These are phyloP conservation scores for Nannochloris sp. DNA, from an alignment of 139 green algal genomes.

Conservation along the genomic window DNA sequence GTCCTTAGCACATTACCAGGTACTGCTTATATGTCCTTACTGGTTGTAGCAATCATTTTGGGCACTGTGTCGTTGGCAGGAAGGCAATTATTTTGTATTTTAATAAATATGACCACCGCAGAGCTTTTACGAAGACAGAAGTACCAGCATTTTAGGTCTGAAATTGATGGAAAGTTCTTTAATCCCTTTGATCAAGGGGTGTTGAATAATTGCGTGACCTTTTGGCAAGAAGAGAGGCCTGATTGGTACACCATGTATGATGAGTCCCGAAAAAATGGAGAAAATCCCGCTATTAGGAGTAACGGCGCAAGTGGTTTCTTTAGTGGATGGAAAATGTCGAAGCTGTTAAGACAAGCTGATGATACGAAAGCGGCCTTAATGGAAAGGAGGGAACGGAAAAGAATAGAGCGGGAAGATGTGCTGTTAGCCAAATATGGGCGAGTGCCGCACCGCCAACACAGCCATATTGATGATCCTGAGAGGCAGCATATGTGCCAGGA, in stretches of 20 bases:
- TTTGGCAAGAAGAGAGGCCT: slow-evolving; percentile 14
- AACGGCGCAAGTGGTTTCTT: no score
- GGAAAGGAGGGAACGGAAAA: not conserved
- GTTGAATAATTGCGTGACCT: slow-evolving; percentile 26
- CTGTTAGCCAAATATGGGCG: not conserved
- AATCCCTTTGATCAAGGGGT: slow-evolving; percentile 43
- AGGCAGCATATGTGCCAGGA: no score
- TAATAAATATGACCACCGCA: slow-evolving; percentile 59
- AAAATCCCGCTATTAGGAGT: no score
- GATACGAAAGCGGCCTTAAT: not conserved
- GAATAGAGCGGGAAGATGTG: not conserved
- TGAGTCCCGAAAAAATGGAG: no score
- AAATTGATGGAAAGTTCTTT: slow-evolving; percentile 12
- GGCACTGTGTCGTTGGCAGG: slow-evolving; percentile 19
- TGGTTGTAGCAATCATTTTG: slow-evolving; percentile 9
- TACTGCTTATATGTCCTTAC: not conserved
- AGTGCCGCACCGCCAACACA: no score
- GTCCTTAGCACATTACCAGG: not conserved
- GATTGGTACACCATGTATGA: slow-evolving; percentile 20
- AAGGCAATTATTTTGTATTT: slow-evolving; percentile 29
- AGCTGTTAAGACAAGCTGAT: not conserved
- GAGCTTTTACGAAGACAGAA: slow-evolving; percentile 40
- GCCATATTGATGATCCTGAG: no score
- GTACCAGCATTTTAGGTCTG: slow-evolving; percentile 45
- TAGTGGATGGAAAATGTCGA: not conserved